A percentile compares a stretch with the other conserved stretches of the same genome.
These are phyloP conservation scores for Rhodosporidiobolus sp. DNA, from an alignment of 768 basidiomycete genomes.

Conservation along the genomic window DNA sequence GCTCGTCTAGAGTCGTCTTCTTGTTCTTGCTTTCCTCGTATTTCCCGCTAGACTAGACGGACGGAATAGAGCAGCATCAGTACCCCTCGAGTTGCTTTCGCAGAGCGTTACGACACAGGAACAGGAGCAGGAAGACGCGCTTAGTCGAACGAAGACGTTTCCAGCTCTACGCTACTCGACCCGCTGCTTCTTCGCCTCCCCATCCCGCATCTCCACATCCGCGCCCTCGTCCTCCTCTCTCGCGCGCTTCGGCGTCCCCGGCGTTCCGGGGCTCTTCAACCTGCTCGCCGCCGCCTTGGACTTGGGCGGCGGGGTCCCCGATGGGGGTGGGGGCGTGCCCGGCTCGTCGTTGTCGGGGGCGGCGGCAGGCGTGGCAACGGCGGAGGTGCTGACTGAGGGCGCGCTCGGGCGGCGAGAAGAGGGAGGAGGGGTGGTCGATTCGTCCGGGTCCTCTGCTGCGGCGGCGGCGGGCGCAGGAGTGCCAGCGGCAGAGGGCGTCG, in stretches of 20 bases:
- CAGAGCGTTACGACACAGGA: no score
- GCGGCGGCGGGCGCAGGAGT: no score
- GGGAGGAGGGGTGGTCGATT: not conserved
- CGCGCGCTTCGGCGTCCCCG: constrained; percentile 30
- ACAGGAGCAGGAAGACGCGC: not conserved
- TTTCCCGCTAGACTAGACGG: no score
- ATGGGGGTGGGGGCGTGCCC: not conserved
- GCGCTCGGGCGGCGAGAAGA: not conserved
- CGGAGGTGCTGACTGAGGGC: not conserved
- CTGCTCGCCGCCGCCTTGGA: not conserved
- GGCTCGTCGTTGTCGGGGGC: not conserved
- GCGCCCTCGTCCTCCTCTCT: not conserved
- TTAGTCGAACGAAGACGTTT: no score
- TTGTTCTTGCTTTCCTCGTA: no score
- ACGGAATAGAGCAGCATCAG: no score
- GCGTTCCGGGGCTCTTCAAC: not conserved
- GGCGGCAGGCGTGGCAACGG: not conserved
- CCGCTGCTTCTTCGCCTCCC: not conserved
- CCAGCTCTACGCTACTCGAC: not conserved
- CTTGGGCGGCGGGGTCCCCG: not conserved
- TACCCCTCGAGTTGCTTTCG: no score
- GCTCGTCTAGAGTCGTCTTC: not conserved
- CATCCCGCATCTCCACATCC: constrained; percentile 15
- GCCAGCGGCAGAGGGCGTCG: no score
- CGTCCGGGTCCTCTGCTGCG: not conserved